Evolutionary conservation across 345 rosid species (phyloP).

Genomic region (Eucalyptus leucophloia): DNA sequence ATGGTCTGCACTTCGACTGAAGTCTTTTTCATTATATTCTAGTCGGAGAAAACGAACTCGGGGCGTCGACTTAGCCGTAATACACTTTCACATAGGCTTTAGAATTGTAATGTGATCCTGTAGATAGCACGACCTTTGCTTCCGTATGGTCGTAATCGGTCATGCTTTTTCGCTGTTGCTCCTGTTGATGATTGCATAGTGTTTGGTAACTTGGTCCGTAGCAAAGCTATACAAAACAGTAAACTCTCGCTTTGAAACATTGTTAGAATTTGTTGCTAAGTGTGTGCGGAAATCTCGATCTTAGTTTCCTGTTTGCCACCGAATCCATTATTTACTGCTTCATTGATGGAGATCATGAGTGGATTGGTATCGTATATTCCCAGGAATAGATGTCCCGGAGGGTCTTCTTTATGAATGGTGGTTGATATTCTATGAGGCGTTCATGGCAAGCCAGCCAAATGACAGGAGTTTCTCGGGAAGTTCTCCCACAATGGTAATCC

Average conservation of each 20-base stretch:
- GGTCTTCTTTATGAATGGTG: neutral
- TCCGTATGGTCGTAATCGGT: neutral
- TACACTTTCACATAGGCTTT: neutral
- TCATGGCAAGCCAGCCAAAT: neutral
- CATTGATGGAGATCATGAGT: neutral
- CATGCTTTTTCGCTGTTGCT: neutral
- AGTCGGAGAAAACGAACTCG: neutral
- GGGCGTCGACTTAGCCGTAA: neutral
- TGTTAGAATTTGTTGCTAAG: neutral
- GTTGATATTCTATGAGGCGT: neutral
- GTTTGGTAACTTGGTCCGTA: neutral
- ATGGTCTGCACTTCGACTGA: neutral
- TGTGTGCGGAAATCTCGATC: neutral
- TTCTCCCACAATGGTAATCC: neutral
- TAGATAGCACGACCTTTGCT: neutral
- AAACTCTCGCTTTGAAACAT: neutral
- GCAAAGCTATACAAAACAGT: neutral
- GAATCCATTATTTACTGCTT: neutral
- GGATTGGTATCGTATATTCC: neutral
- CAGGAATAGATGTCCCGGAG: neutral
- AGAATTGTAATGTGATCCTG: neutral
- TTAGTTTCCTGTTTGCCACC: neutral
- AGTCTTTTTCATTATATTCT: neutral
- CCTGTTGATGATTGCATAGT: neutral
- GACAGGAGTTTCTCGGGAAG: neutral